These are phyloP conservation scores for Tubosaeta brunneosetosa DNA, from an alignment of 768 basidiomycete species.

Conservation along the genomic window DNA sequence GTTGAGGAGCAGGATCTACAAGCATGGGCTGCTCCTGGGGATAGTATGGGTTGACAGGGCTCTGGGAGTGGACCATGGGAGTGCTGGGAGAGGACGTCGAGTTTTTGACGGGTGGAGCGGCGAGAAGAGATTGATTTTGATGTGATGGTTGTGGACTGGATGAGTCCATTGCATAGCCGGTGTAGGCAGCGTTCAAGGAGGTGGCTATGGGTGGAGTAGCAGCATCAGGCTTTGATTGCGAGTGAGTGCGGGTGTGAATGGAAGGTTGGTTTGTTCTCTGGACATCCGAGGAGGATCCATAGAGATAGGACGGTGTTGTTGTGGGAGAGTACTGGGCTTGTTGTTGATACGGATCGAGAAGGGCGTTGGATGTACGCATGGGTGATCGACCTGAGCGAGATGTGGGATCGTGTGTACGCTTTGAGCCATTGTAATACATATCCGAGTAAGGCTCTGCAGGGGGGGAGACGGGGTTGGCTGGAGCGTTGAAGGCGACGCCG, in stretches of 20 bases:
- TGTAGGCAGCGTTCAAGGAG: constrained; percentile 46
- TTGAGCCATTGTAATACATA: constrained; percentile 59
- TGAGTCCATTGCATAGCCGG: constrained; percentile 59
- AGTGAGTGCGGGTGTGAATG: constrained; percentile 52
- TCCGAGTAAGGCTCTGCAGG: constrained; percentile 49
- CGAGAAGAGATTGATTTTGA: constrained; percentile 49
- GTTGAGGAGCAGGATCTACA: constrained; percentile 54
- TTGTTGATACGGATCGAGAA: constrained; percentile 69
- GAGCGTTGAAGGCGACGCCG: constrained; percentile 43
- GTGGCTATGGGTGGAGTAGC: constrained; percentile 45
- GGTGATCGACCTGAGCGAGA: constrained; percentile 57
- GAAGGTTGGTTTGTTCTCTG: constrained; percentile 37
- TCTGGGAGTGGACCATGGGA: constrained; percentile 54
- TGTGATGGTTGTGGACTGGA: constrained; percentile 56
- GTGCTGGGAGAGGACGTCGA: constrained; percentile 68
- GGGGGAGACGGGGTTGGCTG: constrained; percentile 35
- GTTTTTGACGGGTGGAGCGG: constrained; percentile 44
- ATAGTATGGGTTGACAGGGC: constrained; percentile 51
- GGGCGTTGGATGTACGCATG: constrained; percentile 48
- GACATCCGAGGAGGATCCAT: constrained; percentile 33
- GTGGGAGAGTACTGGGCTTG: constrained; percentile 59
- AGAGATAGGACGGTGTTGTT: constrained; percentile 45
- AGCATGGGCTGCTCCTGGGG: constrained; percentile 66
- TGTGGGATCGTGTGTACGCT: constrained; percentile 53
- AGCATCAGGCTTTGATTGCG: constrained; percentile 50